These are phyloP conservation scores for Suillus weaverae DNA, from an alignment of 768 basidiomycete genomes.

Conservation along the genomic window DNA sequence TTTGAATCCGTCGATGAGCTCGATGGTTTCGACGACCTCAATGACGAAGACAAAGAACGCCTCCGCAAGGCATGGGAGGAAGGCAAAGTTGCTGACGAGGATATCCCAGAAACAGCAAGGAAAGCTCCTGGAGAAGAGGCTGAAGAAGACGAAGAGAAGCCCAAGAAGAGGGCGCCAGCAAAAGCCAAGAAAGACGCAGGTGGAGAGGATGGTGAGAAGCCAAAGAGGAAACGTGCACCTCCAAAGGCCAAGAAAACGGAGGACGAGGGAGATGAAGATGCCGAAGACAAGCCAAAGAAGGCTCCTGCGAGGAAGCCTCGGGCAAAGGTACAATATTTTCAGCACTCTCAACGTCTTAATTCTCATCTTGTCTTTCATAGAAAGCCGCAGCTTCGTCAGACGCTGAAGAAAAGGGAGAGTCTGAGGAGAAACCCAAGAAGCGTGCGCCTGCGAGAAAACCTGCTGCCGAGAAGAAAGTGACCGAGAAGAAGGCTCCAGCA, in stretches of 20 bases:
- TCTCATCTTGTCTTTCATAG: slow-evolving; percentile 16
- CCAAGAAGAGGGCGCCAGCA: slow-evolving; percentile 53
- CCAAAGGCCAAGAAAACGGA: slow-evolving; percentile 33
- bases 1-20: slow-evolving; percentile 64
- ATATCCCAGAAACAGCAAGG: slow-evolving; percentile 73
- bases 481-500: slow-evolving; percentile 42
- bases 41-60: slow-evolving; percentile 66
- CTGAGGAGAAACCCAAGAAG: slow-evolving; percentile 51
- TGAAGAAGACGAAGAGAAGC: slow-evolving; percentile 50
- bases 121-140: slow-evolving; percentile 52
- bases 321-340: slow-evolving; percentile 29
- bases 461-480: slow-evolving; percentile 45
- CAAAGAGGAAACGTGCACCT: slow-evolving; percentile 34
- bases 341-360: slow-evolving; percentile 6
- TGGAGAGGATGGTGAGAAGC: slow-evolving; percentile 36
- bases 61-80: slow-evolving; percentile 72
- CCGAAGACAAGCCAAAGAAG: slow-evolving; percentile 31
- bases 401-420: slow-evolving; percentile 34
- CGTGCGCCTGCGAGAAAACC: slow-evolving; percentile 46
- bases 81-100: slow-evolving; percentile 79
- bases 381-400: slow-evolving; percentile 27
- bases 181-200: slow-evolving; percentile 36
- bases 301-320: slow-evolving; percentile 36
- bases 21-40: slow-evolving; percentile 82
- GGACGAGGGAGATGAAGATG: slow-evolving; percentile 37